These are phyloP conservation scores for Saccharum spontaneum DNA, from an alignment of 176 grass and related monocot species.

Conservation along the genomic window DNA sequence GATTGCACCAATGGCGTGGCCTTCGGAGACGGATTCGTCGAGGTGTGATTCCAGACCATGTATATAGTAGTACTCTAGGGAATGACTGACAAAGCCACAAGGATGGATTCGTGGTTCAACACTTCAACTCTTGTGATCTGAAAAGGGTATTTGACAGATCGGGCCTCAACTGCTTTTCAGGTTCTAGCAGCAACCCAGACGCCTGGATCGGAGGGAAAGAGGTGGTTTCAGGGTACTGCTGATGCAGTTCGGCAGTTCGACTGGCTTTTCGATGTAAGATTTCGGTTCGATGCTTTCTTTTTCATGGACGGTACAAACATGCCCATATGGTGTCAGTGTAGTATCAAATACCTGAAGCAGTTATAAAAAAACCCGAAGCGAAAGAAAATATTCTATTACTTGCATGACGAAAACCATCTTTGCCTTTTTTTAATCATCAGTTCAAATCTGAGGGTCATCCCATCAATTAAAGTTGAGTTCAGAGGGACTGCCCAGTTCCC, in stretches of 20 bases:
- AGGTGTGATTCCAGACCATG: conserved; percentile 37
- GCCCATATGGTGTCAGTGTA: not conserved
- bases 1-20: conserved; percentile 63
- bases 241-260: conserved; percentile 87
- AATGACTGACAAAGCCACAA: not conserved
- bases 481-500: not conserved
- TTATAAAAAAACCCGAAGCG: not conserved
- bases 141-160: not conserved
- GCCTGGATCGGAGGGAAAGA: conserved; percentile 67
- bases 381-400: not conserved
- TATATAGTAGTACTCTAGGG: too few species aligned
- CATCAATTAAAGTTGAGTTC: not conserved
- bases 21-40: conserved; percentile 81
- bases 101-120: not conserved
- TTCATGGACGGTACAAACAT: not conserved
- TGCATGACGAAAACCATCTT: not conserved
- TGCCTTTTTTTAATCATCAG: not conserved
- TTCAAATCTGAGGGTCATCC: not conserved
- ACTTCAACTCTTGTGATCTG: not conserved
- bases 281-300: not conserved
- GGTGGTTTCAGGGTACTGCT: conserved; percentile 89
- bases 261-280: conserved; percentile 89
- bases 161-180: conserved; percentile 27
- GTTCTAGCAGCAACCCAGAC: conserved; percentile 89
- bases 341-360: not conserved